Evolutionary conservation across 1,139 yeast genomes (phyloP).

Genomic region (Tardiomyces digboiensis): DNA sequence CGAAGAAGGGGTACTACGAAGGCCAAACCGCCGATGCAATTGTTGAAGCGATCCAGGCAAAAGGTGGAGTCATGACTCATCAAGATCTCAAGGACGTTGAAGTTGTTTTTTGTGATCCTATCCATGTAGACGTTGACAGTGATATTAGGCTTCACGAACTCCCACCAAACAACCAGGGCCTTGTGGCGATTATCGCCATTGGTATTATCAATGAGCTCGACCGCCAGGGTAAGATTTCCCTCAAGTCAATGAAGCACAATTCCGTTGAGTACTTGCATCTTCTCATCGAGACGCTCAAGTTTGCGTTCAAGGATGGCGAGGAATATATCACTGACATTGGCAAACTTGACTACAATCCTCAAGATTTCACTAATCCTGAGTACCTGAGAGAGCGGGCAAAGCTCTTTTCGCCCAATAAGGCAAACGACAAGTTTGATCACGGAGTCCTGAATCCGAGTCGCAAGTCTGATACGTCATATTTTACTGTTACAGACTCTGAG

Average conservation of each 20-base stretch:
- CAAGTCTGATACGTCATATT: constrained; percentile 70
- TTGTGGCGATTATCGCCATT: constrained; percentile 59
- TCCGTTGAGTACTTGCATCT: constrained; percentile 64
- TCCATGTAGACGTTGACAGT: constrained; percentile 32
- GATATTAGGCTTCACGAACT: constrained; percentile 52
- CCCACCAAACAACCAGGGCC: constrained; percentile 78
- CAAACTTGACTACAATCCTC: constrained; percentile 29
- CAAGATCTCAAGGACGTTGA: constrained; percentile 49
- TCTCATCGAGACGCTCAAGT: constrained; percentile 56
- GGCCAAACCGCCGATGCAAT: constrained; percentile 63
- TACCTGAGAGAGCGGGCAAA: constrained; percentile 44
- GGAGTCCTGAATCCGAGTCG: constrained; percentile 56
- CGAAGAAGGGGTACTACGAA: constrained; percentile 57
- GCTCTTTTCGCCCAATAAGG: constrained; percentile 33
- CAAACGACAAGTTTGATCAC: constrained; percentile 35
- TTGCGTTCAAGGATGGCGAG: constrained; percentile 70
- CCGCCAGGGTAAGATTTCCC: constrained; percentile 33
- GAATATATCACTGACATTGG: constrained; percentile 57
- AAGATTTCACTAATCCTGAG: constrained; percentile 16
- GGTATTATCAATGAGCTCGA: constrained; percentile 54
- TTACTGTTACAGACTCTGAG: constrained; percentile 55
- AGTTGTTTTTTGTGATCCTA: constrained; percentile 55
- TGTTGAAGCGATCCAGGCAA: constrained; percentile 38
- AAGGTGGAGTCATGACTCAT: constrained; percentile 47
- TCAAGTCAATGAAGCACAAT: constrained; percentile 47